phyloP scores from a whole-genome alignment of 2,329 filamentous ascomycete species.

The Phialophora macrospora region DNA sequence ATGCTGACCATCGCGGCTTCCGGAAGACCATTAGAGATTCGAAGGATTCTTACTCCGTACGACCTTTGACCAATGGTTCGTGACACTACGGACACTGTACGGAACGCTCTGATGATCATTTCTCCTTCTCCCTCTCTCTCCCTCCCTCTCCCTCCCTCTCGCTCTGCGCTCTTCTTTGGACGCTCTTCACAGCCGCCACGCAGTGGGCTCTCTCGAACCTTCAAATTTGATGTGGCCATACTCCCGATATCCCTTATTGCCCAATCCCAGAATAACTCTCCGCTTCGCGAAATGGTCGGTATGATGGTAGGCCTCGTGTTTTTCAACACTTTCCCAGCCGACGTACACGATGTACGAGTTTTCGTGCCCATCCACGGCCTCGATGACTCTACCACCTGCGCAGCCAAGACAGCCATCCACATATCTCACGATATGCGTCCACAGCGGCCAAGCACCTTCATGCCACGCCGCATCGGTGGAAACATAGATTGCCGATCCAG shows the following conservation, averaged over 20 bases:
- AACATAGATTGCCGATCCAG: constrained; percentile 45
- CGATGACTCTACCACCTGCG: constrained; percentile 44
- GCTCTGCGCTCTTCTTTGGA: too few relatives aligned
- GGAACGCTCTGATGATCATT: background rate
- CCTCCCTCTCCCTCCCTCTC: too few relatives aligned
- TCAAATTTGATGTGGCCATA: constrained; percentile 46
- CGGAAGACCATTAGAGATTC: background rate
- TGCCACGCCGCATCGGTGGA: constrained; percentile 31
- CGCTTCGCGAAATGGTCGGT: constrained; percentile 44
- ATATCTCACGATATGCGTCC: constrained; percentile 40
- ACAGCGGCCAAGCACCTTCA: constrained; percentile 40
- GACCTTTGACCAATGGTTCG: background rate
- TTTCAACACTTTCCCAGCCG: constrained; percentile 45
- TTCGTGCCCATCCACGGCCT: constrained; percentile 41
- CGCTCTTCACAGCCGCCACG: constrained; percentile 6
- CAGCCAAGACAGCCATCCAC: constrained; percentile 45
- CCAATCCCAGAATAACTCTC: constrained; percentile 41
- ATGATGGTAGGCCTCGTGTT: constrained; percentile 46
- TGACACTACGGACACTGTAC: too few relatives aligned
- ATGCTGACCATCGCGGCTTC: background rate
- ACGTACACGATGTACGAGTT: constrained; percentile 45
- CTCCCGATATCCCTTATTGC: constrained; percentile 43
- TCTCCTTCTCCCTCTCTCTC: background rate
- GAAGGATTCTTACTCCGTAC: background rate
- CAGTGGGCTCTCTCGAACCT: constrained; percentile 1